phyloP scores from a whole-genome alignment of 371 early-diverging fungal genomes.

The Conidiobolus incongruus region DNA sequence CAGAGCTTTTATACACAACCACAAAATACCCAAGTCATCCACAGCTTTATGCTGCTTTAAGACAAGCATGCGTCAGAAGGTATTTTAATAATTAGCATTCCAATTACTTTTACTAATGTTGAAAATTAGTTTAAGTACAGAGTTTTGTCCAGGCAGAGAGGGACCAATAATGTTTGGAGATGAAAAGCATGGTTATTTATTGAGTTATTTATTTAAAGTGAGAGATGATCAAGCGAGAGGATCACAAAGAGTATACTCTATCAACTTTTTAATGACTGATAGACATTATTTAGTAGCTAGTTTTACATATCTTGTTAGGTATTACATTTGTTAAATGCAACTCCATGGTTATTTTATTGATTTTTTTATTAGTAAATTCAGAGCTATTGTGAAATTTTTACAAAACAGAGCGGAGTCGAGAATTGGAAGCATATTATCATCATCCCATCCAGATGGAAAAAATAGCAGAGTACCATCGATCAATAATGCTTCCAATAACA shows the following conservation, averaged over 20 bases:
- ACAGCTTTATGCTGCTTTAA: slow-evolving; percentile 21
- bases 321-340: not conserved
- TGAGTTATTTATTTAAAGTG: slow-evolving; percentile 47
- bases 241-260: slow-evolving; percentile 31
- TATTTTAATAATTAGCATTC: too few species aligned
- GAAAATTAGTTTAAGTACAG: slow-evolving; percentile 26
- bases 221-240: slow-evolving; percentile 45
- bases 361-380: slow-evolving; percentile 5
- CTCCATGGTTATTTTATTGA: not conserved
- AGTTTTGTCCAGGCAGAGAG: slow-evolving; percentile 42
- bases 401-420: slow-evolving; percentile 5
- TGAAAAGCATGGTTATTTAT: slow-evolving; percentile 40
- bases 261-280: slow-evolving; percentile 46
- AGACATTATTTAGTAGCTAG: slow-evolving; percentile 37
- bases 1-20: slow-evolving; percentile 18
- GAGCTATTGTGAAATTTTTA: slow-evolving; percentile 3
- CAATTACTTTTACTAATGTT: too few species aligned
- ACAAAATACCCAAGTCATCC: slow-evolving; percentile 21
- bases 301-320: slow-evolving; percentile 45
- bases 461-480: not conserved
- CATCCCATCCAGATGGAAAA: not conserved
- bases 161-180: slow-evolving; percentile 53
- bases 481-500: not conserved
- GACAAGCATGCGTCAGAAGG: slow-evolving; percentile 37
- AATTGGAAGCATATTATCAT: slow-evolving; percentile 1